A percentile compares a stretch with the other conserved stretches of the same genome.
Evolutionary conservation across 169 alveolate species (phyloP).

Genomic region (Plasmodium cynomolgi): DNA sequence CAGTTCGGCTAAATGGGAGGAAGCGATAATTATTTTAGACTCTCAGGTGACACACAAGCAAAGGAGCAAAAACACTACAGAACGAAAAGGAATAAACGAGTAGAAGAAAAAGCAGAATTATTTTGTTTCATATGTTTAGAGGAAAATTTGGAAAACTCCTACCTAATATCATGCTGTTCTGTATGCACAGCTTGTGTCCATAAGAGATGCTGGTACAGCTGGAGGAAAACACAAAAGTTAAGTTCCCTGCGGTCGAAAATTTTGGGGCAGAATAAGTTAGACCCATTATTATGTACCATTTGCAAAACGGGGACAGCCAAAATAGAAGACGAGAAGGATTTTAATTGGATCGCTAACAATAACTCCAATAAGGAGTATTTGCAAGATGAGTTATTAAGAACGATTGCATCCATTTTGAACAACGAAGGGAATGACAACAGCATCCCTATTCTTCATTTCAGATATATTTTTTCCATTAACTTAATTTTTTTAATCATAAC

Average conservation of each 20-base stretch:
- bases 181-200: conserved; percentile 73
- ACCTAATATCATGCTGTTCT: conserved; percentile 58
- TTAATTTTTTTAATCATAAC: conserved; percentile 34
- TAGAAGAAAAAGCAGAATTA: conserved; percentile 53
- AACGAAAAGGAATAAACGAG: conserved; percentile 9
- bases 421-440: conserved; percentile 30
- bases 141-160: conserved; percentile 21
- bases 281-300: conserved; percentile 70
- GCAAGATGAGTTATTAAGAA: conserved; percentile 70
- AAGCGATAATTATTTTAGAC: not conserved
- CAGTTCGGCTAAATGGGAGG: conserved; percentile 41
- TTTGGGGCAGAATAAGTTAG: conserved; percentile 42
- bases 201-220: conserved; percentile 68
- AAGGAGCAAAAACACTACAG: not conserved
- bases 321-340: conserved; percentile 66
- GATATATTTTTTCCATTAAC: conserved; percentile 57
- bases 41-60: not conserved
- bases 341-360: conserved; percentile 27
- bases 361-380: conserved; percentile 52
- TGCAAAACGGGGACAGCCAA: conserved; percentile 74
- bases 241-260: conserved; percentile 63
- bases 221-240: conserved; percentile 49
- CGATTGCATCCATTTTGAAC: conserved; percentile 41
- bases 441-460: conserved; percentile 20
- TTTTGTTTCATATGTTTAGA: conserved; percentile 73